Evolutionary conservation across 257 asterid genomes (phyloP).

Genomic region (Primulina eburnea): DNA sequence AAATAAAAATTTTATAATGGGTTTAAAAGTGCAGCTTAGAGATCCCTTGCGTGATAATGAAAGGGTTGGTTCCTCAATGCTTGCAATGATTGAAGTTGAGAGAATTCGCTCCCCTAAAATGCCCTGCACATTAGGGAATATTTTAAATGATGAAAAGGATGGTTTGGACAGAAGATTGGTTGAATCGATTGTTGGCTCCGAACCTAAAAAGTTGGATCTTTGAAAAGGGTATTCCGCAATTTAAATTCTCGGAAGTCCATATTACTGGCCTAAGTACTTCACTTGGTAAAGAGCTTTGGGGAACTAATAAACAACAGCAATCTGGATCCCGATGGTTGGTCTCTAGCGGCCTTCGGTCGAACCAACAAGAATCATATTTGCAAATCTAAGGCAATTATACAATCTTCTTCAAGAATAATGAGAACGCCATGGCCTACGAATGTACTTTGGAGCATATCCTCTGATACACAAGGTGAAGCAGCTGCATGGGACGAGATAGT

Average conservation of each 20-base stretch:
- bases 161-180: conserved; percentile 21
- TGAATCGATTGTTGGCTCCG: conserved; percentile 20
- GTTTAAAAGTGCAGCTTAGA: conserved; percentile 74
- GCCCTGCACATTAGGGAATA: conserved; percentile 16
- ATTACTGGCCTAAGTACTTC: conserved; percentile 54
- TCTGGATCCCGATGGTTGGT: conserved; percentile 75
- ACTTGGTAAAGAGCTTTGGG: conserved; percentile 39
- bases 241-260: conserved; percentile 52
- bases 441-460: conserved; percentile 70
- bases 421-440: conserved; percentile 27
- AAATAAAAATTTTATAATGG: conserved; percentile 42
- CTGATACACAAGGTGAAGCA: conserved; percentile 37
- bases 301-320: conserved; percentile 48
- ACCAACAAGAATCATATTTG: conserved; percentile 37
- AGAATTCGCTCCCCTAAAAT: conserved; percentile 28
- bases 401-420: conserved; percentile 27
- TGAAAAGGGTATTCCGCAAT: conserved; percentile 28
- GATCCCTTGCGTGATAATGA: conserved; percentile 69
- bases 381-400: conserved; percentile 36
- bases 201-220: conserved; percentile 20
- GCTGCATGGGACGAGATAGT: conserved; percentile 46
- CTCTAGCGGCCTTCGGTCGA: conserved; percentile 56
- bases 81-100: conserved; percentile 56
- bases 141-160: conserved; percentile 22
- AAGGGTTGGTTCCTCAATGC: conserved; percentile 68